Percentiles rank a stretch among this genome's conserved stretches.
phyloP scores from a whole-genome alignment of 306 rosid species.

The Cucurbita ficifolia region DNA sequence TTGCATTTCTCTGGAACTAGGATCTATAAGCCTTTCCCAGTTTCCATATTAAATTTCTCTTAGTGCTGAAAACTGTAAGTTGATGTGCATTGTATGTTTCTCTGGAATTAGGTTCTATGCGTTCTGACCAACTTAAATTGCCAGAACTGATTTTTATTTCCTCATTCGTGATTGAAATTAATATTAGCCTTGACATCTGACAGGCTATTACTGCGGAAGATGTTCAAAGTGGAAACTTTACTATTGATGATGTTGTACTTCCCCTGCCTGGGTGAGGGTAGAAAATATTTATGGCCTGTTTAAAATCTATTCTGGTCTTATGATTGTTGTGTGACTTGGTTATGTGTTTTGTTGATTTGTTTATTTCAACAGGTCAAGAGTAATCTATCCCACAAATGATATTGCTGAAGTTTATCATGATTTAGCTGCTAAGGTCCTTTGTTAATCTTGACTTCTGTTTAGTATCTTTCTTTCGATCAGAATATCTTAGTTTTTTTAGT shows the following conservation, averaged over 20 bases:
- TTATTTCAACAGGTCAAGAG: constrained; percentile 49
- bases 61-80: background rate
- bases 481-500: background rate
- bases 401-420: constrained; percentile 58
- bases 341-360: background rate
- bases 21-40: background rate
- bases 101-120: background rate
- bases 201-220: constrained; percentile 71
- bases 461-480: background rate
- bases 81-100: background rate
- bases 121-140: background rate
- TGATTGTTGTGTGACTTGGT: background rate
- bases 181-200: constrained; percentile 6
- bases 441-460: background rate
- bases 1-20: background rate
- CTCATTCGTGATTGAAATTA: background rate
- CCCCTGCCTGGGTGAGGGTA: constrained; percentile 87
- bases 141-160: background rate
- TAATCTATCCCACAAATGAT: constrained; percentile 57
- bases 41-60: background rate
- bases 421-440: constrained; percentile 58
- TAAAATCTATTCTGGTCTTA: constrained; percentile 1
- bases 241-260: constrained; percentile 72
- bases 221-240: constrained; percentile 38
- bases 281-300: background rate